Evolutionary conservation across 331 rosid species (phyloP), one percentile per base, ranked within the genome.

Genomic region (Quercus phellos): DNA sequence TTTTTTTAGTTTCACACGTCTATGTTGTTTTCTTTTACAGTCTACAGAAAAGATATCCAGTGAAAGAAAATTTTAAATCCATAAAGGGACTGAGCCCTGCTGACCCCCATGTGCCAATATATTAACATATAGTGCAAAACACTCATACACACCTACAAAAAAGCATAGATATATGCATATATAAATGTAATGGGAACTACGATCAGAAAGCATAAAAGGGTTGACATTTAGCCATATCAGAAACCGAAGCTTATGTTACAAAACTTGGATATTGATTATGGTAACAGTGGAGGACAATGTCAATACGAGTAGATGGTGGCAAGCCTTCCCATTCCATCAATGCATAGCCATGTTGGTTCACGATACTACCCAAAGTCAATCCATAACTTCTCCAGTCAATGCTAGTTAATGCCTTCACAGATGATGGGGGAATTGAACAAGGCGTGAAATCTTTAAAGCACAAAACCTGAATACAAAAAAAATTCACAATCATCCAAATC

Each of bases 371-470:
- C 80, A 90, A 81, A 66, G 76, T 82, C 85, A 92, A 86, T 69
- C 99, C 99, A 79, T 90, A 91, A 80, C 85, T 82, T 84, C 81
- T 90, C 98, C 99, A 92, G 83, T 84, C 90, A 80, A 88, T 80
- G 84, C 87, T 60, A 73, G 76, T 79, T 84, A 95, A 79, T 43
- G 94, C 92, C 92, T 92, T 90, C 74, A 91, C 29, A 85, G 81
- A 75, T 69, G 92, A 82, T 22, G 72, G 84, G 22, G 93, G 72
- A 82, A 90, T 81, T 53, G 87, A 29, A 73, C 88, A 73, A 29
- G 89, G 88, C 67, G 88, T 82, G 70, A 91, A 95, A 77, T 93
- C 93, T 80, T 91, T 84, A 76, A 92, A 91, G 74, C 82, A 88
- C 73, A 90, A 55, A 85, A 92, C 97, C 99, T 95, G 96, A 74